These are phyloP conservation scores for Urostyla sp. DNA, from an alignment of 73 alveolate genomes.

Conservation along the genomic window DNA sequence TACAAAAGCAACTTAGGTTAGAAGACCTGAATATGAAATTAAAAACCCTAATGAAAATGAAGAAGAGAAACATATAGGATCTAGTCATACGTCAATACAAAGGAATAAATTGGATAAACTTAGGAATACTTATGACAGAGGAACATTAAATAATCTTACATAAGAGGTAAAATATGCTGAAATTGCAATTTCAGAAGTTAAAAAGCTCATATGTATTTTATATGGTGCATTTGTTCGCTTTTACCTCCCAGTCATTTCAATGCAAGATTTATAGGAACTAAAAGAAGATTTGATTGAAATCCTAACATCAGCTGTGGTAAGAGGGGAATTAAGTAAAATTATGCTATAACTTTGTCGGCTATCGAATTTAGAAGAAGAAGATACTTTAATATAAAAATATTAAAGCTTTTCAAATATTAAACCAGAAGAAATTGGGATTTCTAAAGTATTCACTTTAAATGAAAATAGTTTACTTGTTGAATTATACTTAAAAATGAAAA, in stretches of 20 bases:
- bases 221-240: constrained; percentile 37
- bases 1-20: too few species aligned
- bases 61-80: too few species aligned
- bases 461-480: neutral
- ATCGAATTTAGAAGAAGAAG: constrained; percentile 18
- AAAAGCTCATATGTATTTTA: constrained; percentile 14
- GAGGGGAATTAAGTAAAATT: constrained; percentile 42
- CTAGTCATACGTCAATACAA: too few species aligned
- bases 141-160: constrained; percentile 3
- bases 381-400: neutral
- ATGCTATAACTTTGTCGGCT: constrained; percentile 19
- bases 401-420: neutral
- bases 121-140: constrained; percentile 21
- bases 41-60: too few species aligned
- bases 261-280: constrained; percentile 29
- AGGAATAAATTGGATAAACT: too few species aligned
- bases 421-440: constrained; percentile 29
- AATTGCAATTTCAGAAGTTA: constrained; percentile 25
- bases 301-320: constrained; percentile 9
- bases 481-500: neutral
- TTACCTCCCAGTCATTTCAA: constrained; percentile 33
- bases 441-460: constrained; percentile 5
- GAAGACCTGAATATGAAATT: constrained; percentile 12
- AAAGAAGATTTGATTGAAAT: constrained; percentile 32
- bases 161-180: constrained; percentile 38